Conservation (phyloP, 768 basidiomycete species). For the Exsudoporus frostii region DNA sequence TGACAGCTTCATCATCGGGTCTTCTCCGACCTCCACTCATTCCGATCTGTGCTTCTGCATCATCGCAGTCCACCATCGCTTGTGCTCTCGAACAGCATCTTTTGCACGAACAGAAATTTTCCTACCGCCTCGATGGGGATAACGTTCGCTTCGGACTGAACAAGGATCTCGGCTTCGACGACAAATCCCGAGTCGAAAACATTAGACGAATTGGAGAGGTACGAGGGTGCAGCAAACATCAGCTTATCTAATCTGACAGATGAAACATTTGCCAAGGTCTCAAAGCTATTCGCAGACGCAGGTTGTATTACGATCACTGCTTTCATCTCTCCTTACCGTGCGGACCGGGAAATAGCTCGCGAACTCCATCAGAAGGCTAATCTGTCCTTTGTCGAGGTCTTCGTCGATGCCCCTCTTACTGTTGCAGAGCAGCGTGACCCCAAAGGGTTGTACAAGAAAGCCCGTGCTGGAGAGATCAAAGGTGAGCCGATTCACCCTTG, state of each 20-base stretch:
- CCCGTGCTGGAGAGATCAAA: conserved; percentile 92
- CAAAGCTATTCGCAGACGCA: conserved; percentile 90
- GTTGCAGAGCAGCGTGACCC: conserved; percentile 93
- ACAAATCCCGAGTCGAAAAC: conserved; percentile 89
- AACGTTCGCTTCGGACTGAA: conserved; percentile 95
- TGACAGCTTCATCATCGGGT: neutral
- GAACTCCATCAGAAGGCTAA: conserved; percentile 70
- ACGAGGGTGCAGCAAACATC: conserved; percentile 10
- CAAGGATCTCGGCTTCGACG: conserved; percentile 93
- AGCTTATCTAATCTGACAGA: conserved; percentile 12
- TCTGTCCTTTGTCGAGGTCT: conserved; percentile 91
- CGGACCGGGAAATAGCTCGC: conserved; percentile 81
- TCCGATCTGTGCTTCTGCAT: neutral
- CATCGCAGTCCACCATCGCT: conserved; percentile 89
- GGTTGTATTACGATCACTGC: conserved; percentile 87
- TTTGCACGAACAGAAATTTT: conserved; percentile 78
- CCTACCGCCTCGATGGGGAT: conserved; percentile 94
- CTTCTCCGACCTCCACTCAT: neutral
- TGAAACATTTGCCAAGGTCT: conserved; percentile 54
- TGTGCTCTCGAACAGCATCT: conserved; percentile 96
- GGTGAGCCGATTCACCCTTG: conserved; percentile 44
- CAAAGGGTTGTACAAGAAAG: conserved; percentile 97
- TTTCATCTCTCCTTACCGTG: conserved; percentile 97
- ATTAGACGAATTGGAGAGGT: conserved; percentile 97
- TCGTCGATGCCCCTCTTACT: conserved; percentile 84